phyloP scores from a whole-genome alignment of 2,329 filamentous ascomycete species.

The Hypoxylon sp. region DNA sequence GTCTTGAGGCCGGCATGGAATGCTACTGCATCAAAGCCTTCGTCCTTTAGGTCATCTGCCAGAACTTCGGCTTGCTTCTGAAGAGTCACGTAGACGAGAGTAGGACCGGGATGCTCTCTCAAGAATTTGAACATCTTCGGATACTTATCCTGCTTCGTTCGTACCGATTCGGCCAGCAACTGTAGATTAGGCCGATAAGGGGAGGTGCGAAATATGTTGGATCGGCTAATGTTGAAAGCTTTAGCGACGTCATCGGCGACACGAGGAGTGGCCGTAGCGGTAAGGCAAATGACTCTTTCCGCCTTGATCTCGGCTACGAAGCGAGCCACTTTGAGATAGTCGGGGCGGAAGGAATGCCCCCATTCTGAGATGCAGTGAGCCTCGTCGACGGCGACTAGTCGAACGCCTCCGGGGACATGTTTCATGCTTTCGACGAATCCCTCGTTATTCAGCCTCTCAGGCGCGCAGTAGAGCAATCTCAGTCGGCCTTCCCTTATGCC shows the following conservation, averaged over 20 bases:
- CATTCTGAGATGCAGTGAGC: constrained; percentile 71
- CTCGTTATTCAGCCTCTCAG: constrained; percentile 73
- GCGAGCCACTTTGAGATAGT: constrained; percentile 61
- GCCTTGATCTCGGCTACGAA: constrained; percentile 70
- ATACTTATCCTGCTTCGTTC: constrained; percentile 61
- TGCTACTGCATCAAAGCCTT: constrained; percentile 60
- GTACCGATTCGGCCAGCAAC: constrained; percentile 64
- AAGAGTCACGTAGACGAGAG: constrained; percentile 73
- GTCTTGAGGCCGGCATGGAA: constrained; percentile 68
- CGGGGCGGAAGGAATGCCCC: constrained; percentile 54
- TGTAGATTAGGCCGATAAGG: constrained; percentile 72
- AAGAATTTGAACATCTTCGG: constrained; percentile 65
- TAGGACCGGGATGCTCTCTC: constrained; percentile 65
- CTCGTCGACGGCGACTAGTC: constrained; percentile 71
- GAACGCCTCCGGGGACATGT: constrained; percentile 67
- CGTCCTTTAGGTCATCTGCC: constrained; percentile 55
- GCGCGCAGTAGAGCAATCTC: constrained; percentile 70
- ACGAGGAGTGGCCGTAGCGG: constrained; percentile 70
- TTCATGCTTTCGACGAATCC: constrained; percentile 70
- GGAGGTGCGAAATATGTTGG: constrained; percentile 70
- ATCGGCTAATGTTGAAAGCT: constrained; percentile 64
- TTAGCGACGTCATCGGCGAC: constrained; percentile 69
- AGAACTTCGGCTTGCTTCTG: constrained; percentile 67
- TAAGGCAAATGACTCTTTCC: constrained; percentile 72
- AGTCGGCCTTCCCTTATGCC: constrained; percentile 62